Percentiles rank a stretch among this genome's conserved stretches.
Conservation (phyloP, 2,329 filamentous ascomycete species). For the Coniella vitis region DNA sequence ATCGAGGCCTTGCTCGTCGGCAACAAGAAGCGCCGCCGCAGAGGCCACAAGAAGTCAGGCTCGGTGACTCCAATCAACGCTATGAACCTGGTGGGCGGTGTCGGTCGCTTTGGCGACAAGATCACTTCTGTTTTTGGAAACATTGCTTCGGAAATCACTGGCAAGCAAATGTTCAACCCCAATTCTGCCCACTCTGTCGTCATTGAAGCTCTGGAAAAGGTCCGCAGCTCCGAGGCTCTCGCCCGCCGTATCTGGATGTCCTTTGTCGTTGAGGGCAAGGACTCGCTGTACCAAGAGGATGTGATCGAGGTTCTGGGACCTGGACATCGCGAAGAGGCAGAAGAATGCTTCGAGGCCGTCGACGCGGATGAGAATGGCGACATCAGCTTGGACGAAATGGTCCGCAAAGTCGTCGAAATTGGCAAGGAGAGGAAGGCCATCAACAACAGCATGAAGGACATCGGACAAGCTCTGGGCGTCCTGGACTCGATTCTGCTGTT, state of each 20-base stretch:
- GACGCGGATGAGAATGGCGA: slow-evolving; percentile 90
- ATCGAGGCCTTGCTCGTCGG: slow-evolving; percentile 61
- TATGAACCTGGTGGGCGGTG: slow-evolving; percentile 51
- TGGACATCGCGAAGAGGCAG: slow-evolving; percentile 67
- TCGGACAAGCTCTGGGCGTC: slow-evolving; percentile 86
- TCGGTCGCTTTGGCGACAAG: slow-evolving; percentile 83
- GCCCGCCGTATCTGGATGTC: slow-evolving; percentile 98
- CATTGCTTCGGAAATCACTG: slow-evolving; percentile 88
- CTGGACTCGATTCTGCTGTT: slow-evolving; percentile 81
- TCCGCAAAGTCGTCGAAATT: slow-evolving; percentile 77
- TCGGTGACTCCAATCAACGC: slow-evolving; percentile 71
- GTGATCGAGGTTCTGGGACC: slow-evolving; percentile 80
- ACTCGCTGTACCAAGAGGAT: slow-evolving; percentile 73
- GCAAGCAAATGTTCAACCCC: slow-evolving; percentile 90
- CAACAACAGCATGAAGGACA: slow-evolving; percentile 90
- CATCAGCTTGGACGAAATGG: slow-evolving; percentile 92
- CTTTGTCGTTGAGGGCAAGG: slow-evolving; percentile 84
- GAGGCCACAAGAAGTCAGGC: slow-evolving; percentile 42
- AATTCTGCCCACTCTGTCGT: slow-evolving; percentile 87
- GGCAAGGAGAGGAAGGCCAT: slow-evolving; percentile 84
- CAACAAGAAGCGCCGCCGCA: slow-evolving; percentile 31
- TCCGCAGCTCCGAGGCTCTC: slow-evolving; percentile 77
- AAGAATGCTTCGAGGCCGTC: slow-evolving; percentile 74
- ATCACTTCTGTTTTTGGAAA: slow-evolving; percentile 90
- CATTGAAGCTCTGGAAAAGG: slow-evolving; percentile 80